phyloP scores from a whole-genome alignment of 1,284 basidiomycete species.

The Ustilago lituana region DNA sequence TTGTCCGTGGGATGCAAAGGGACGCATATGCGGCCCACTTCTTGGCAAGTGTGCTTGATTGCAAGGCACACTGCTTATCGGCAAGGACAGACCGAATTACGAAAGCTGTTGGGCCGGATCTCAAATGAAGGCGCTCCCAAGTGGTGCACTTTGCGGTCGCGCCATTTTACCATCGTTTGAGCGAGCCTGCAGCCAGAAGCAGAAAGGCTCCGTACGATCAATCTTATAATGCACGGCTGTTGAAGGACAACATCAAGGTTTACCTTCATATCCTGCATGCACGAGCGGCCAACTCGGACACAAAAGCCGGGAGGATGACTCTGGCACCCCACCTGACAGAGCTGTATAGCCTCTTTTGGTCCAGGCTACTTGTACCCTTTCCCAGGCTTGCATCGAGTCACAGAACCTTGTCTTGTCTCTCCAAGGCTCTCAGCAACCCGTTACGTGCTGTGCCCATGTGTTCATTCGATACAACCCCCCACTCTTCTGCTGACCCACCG shows the following conservation, averaged over 20 bases:
- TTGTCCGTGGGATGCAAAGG: too few relatives aligned
- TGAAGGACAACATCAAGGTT: slow-evolving; percentile 36
- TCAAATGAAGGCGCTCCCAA: neutral
- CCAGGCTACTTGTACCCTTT: neutral
- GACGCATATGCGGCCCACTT: slow-evolving; percentile 6
- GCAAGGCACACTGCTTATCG: too few relatives aligned
- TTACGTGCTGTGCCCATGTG: too few relatives aligned
- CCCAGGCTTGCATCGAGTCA: neutral
- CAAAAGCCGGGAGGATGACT: slow-evolving; percentile 9
- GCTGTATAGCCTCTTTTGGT: neutral
- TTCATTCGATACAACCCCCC: too few relatives aligned
- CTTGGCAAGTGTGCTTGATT: neutral
- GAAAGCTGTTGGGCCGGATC: slow-evolving; percentile 1
- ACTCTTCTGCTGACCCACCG: slow-evolving; percentile 5
- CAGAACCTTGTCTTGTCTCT: slow-evolving; percentile 13
- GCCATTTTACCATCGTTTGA: too few relatives aligned
- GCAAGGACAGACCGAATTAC: slow-evolving; percentile 4
- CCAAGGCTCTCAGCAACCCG: too few relatives aligned
- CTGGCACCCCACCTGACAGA: neutral
- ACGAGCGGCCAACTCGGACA: slow-evolving; percentile 11
- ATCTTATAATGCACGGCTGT: slow-evolving; percentile 9
- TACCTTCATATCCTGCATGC: slow-evolving; percentile 8
- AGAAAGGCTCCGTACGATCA: too few relatives aligned
- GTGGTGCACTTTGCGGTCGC: neutral
- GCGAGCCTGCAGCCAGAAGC: too few relatives aligned